Conservation (phyloP, 192 early-diverging fungal species). For the Linnemannia schmuckeri region DNA sequence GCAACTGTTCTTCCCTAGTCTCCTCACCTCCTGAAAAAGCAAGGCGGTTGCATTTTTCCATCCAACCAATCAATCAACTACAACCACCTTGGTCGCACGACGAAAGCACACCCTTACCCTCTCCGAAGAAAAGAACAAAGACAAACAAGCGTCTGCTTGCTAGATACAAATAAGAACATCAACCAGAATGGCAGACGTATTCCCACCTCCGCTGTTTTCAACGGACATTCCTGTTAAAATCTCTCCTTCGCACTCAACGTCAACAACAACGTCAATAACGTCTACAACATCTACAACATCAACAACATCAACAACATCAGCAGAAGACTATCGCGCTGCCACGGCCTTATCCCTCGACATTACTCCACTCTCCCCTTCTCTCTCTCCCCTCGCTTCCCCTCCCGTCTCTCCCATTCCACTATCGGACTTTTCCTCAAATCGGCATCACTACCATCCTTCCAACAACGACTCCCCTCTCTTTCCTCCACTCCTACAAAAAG, state of each 20-base stretch:
- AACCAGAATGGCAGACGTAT: constrained; percentile 14
- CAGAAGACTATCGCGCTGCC: not conserved
- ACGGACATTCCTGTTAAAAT: not conserved
- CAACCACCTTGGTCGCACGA: not conserved
- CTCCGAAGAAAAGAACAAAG: not conserved
- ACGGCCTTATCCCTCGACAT: not conserved
- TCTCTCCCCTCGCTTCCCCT: not conserved
- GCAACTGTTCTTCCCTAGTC: not conserved
- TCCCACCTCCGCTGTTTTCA: constrained; percentile 34
- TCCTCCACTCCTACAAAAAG: not conserved
- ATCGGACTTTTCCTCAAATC: not conserved
- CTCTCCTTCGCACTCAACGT: not conserved
- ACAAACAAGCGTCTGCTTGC: not conserved
- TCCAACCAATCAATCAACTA: not conserved
- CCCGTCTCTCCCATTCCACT: not conserved
- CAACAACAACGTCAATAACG: not conserved
- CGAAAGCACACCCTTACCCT: not conserved
- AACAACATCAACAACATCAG: not conserved
- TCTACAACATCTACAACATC: not conserved
- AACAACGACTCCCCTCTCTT: no score
- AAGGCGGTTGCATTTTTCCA: not conserved
- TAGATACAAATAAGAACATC: not conserved
- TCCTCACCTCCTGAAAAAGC: not conserved
- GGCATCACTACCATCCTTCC: not conserved
- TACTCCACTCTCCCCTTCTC: not conserved